A percentile compares a stretch with the other conserved stretches of the same genome.
These are phyloP conservation scores for Pecoramyces ruminantium DNA, from an alignment of 192 early-diverging fungal genomes.

Conservation along the genomic window DNA sequence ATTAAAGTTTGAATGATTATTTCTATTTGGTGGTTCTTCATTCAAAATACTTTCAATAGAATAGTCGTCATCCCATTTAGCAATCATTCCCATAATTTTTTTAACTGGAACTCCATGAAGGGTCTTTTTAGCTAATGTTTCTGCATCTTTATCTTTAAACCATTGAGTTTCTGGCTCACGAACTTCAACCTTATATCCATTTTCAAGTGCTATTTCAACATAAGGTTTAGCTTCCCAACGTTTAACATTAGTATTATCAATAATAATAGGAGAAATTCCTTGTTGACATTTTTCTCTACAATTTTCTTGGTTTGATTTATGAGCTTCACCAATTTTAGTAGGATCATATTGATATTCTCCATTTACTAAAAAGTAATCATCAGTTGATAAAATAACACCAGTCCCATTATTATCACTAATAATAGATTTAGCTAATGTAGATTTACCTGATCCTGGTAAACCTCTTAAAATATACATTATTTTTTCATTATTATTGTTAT, in stretches of 20 bases:
- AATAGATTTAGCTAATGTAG: slow-evolving; percentile 13
- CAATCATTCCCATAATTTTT: slow-evolving; percentile 20
- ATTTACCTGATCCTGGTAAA: slow-evolving; percentile 24
- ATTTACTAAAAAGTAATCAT: slow-evolving; percentile 18
- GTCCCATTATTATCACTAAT: neutral
- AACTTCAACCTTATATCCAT: slow-evolving; percentile 11
- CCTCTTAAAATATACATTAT: slow-evolving; percentile 6
- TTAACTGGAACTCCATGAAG: slow-evolving; percentile 18
- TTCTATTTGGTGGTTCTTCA: too few relatives aligned
- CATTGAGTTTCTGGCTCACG: slow-evolving; percentile 19
- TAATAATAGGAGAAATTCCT: slow-evolving; percentile 15
- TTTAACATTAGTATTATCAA: slow-evolving; percentile 26
- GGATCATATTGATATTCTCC: slow-evolving; percentile 17
- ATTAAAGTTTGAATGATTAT: too few relatives aligned
- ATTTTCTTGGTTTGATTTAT: slow-evolving; percentile 20
- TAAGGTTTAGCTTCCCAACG: slow-evolving; percentile 28
- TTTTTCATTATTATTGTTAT: neutral
- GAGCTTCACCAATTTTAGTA: slow-evolving; percentile 10
- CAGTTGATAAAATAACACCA: slow-evolving; percentile 22
- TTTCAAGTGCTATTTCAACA: slow-evolving; percentile 10
- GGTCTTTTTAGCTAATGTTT: slow-evolving; percentile 11
- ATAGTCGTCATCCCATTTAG: slow-evolving; percentile 16
- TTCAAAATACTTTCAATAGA: slow-evolving; percentile 2
- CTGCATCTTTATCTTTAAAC: slow-evolving; percentile 13
- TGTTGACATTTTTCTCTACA: slow-evolving; percentile 4